A percentile compares a stretch with the other conserved stretches of the same genome.
Conservation (phyloP, 495 filamentous ascomycete genomes). For the Neurospora sp. region DNA sequence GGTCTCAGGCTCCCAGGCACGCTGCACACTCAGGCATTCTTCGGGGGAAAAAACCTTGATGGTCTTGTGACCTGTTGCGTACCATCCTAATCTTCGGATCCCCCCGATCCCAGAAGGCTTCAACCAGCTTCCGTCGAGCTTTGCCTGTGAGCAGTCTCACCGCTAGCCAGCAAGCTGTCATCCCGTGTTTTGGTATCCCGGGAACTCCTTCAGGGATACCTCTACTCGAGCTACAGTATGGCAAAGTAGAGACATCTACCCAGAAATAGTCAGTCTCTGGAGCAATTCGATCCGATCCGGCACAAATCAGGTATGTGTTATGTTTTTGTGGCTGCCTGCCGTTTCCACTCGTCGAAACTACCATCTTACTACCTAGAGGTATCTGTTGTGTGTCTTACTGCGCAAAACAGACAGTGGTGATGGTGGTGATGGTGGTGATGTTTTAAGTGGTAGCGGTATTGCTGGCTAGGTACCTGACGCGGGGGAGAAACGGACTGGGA, state of each 20-base stretch:
- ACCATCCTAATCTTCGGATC: constrained; percentile 8
- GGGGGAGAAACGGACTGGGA: background rate
- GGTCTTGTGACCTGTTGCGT: constrained; percentile 12
- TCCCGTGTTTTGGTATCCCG: background rate
- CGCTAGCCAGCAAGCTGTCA: constrained; percentile 1
- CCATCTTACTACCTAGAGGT: background rate
- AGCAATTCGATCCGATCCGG: background rate
- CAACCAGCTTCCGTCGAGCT: background rate
- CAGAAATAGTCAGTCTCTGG: background rate
- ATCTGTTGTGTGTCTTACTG: background rate
- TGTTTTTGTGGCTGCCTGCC: background rate
- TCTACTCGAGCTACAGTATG: background rate
- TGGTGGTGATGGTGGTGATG: background rate
- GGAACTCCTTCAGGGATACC: background rate
- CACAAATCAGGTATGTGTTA: background rate
- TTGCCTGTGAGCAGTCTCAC: constrained; percentile 2
- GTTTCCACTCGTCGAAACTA: background rate
- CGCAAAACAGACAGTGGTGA: background rate
- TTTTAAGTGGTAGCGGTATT: background rate
- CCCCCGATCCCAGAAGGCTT: constrained; percentile 1
- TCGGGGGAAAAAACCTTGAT: constrained; percentile 5
- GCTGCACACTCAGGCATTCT: background rate
- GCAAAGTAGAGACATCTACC: background rate
- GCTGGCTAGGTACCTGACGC: background rate
- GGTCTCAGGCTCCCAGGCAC: constrained; percentile 1